These are phyloP conservation scores for Osmanthus fragrans DNA, from an alignment of 257 asterid genomes.

Conservation along the genomic window DNA sequence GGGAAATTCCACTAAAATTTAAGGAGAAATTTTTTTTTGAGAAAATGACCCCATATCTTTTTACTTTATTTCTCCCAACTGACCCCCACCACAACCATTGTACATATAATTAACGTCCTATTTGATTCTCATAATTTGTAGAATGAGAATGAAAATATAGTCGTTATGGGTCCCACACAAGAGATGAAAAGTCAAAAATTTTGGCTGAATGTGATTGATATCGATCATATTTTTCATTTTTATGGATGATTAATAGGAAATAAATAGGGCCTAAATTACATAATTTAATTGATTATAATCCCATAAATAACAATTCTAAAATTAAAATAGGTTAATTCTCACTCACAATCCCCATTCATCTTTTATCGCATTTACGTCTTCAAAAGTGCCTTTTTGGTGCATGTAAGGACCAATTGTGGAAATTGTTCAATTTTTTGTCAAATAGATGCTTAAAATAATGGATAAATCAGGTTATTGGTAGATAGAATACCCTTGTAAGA, in stretches of 20 bases:
- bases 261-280: too few species aligned
- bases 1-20: slow-evolving; percentile 43
- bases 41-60: slow-evolving; percentile 51
- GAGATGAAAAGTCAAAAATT: too few species aligned
- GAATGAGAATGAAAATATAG: too few species aligned
- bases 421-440: neutral
- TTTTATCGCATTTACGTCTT: neutral
- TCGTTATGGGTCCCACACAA: too few species aligned
- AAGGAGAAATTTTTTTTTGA: slow-evolving; percentile 10
- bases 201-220: too few species aligned
- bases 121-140: too few species aligned
- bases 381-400: neutral
- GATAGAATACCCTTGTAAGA: too few species aligned
- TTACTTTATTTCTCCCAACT: slow-evolving; percentile 30
- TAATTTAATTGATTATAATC: slow-evolving; percentile 1
- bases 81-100: slow-evolving; percentile 43
- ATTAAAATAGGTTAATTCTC: neutral
- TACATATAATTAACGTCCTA: neutral
- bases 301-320: neutral
- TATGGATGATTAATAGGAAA: too few species aligned
- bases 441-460: neutral
- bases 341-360: neutral
- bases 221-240: too few species aligned
- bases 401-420: neutral
- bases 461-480: too few species aligned